A percentile compares a stretch with the other conserved stretches of the same genome.
Evolutionary conservation across 371 early-diverging fungal species (phyloP).

Genomic region (Phascolomyces articulosus): DNA sequence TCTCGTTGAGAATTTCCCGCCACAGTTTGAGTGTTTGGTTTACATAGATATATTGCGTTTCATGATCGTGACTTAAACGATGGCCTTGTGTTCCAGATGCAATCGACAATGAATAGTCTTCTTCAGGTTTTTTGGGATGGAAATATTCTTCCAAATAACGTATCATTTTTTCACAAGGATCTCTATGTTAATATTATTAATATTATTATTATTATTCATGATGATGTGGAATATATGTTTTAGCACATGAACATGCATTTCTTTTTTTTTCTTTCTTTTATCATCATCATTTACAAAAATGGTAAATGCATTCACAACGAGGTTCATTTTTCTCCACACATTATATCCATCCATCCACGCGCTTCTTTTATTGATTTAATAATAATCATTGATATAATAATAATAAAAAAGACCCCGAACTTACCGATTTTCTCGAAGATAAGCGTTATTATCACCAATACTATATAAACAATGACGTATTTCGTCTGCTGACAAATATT

Average conservation of each 20-base stretch:
- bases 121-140: constrained; percentile 56
- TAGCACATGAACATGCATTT: background rate
- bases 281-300: too few relatives aligned
- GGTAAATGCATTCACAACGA: too few relatives aligned
- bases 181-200: constrained; percentile 50
- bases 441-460: constrained; percentile 97
- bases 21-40: constrained; percentile 92
- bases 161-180: constrained; percentile 95
- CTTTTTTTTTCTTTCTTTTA: too few relatives aligned
- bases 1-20: constrained; percentile 94
- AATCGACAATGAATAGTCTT: constrained; percentile 81
- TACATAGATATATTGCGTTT: constrained; percentile 92
- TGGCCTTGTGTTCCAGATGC: constrained; percentile 83
- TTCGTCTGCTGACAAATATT: constrained; percentile 61
- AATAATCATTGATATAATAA: too few relatives aligned
- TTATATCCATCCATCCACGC: too few relatives aligned
- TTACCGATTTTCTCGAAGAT: constrained; percentile 81
- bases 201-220: too few relatives aligned
- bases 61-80: constrained; percentile 90
- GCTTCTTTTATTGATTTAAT: too few relatives aligned
- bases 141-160: constrained; percentile 73
- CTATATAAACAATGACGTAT: constrained; percentile 89
- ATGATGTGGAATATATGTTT: background rate
- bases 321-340: too few relatives aligned
- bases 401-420: too few relatives aligned